Conservation (phyloP, 257 asterid species). For the Solanum sitiens region DNA sequence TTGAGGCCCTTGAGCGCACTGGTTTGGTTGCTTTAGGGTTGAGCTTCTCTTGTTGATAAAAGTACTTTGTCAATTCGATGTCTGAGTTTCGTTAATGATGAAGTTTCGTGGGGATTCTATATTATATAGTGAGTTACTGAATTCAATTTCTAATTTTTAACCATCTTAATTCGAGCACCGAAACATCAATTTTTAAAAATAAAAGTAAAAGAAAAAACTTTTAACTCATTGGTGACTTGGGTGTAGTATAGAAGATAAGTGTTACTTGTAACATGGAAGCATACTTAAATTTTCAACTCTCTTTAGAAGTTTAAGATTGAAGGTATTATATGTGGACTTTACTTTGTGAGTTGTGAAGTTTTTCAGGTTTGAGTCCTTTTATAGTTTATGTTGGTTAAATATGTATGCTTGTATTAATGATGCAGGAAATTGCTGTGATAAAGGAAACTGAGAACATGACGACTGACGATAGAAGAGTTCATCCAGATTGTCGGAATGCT, state of each 20-base stretch:
- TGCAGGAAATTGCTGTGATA: background rate
- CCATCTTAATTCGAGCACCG: background rate
- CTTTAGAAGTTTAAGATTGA: background rate
- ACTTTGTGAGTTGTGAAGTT: background rate
- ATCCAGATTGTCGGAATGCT: constrained; percentile 64
- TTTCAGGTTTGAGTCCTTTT: background rate
- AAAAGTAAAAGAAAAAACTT: background rate
- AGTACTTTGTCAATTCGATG: background rate
- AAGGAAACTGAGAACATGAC: constrained; percentile 13
- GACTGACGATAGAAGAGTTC: constrained; percentile 47
- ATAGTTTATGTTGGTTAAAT: background rate
- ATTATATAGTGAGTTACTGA: background rate
- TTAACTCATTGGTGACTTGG: background rate
- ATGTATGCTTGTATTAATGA: background rate
- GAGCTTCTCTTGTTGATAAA: background rate
- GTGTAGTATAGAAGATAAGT: background rate
- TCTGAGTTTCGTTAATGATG: background rate
- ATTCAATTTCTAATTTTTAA: background rate
- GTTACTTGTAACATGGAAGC: background rate
- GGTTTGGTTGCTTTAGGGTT: background rate
- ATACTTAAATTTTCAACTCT: background rate
- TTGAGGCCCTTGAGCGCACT: background rate
- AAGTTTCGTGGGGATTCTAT: background rate
- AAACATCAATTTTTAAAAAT: background rate
- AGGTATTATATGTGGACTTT: background rate